phyloP scores from a whole-genome alignment of 2,329 filamentous ascomycete species.

The Fusarium liriodendri region DNA sequence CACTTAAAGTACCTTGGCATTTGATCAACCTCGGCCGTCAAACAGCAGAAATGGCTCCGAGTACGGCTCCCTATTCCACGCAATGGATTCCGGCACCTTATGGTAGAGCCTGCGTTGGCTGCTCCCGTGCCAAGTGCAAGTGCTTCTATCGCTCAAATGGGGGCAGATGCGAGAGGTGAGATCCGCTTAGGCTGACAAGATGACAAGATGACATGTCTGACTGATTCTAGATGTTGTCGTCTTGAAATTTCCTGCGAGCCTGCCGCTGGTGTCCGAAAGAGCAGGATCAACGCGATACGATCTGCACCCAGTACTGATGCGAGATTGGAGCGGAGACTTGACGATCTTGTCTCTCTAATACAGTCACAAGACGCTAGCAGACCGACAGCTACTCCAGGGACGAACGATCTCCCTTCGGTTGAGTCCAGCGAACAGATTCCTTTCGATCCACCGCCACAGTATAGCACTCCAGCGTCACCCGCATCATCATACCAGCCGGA shows the following conservation, averaged over 20 bases:
- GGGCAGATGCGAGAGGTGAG: slow-evolving; percentile 49
- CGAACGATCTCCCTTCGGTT: neutral
- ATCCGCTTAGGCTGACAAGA: neutral
- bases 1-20: neutral
- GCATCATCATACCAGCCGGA: slow-evolving; percentile 8
- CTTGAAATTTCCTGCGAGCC: slow-evolving; percentile 55
- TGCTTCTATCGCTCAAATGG: slow-evolving; percentile 51
- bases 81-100: slow-evolving; percentile 48
- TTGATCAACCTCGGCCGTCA: neutral
- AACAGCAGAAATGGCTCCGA: neutral
- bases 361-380: slow-evolving; percentile 5
- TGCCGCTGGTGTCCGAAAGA: slow-evolving; percentile 48
- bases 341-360: slow-evolving; percentile 45
- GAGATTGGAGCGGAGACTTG: slow-evolving; percentile 40
- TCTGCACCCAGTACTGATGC: neutral
- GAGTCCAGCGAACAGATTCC: neutral
- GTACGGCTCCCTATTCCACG: neutral
- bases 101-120: slow-evolving; percentile 55
- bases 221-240: slow-evolving; percentile 48
- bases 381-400: neutral
- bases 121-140: slow-evolving; percentile 58
- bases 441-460: neutral
- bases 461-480: neutral
- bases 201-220: neutral
- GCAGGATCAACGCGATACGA: slow-evolving; percentile 19